phyloP scores from a whole-genome alignment of 306 rosid species.

The Echinosophora koreensis region DNA sequence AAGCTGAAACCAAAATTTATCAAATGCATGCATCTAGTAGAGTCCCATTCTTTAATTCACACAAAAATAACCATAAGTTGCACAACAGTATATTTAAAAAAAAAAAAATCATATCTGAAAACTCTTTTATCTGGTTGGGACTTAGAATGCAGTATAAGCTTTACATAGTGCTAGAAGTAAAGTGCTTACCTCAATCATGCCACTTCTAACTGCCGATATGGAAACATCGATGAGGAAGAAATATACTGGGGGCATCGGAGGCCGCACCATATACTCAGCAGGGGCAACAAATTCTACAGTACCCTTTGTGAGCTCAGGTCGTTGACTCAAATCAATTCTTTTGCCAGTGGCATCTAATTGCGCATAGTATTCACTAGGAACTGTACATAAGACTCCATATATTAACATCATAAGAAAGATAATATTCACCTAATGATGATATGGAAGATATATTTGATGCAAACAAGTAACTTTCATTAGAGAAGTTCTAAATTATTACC shows the following conservation, averaged over 20 bases:
- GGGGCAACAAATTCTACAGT: constrained; percentile 99
- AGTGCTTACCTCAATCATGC: constrained; percentile 90
- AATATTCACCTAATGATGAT: constrained; percentile 22
- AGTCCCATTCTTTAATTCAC: constrained; percentile 9
- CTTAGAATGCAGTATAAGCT: constrained; percentile 19
- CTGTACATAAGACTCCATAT: constrained; percentile 55
- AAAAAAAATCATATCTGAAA: not conserved
- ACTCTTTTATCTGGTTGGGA: not conserved
- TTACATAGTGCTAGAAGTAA: constrained; percentile 10
- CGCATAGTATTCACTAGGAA: constrained; percentile 92
- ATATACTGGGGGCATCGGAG: constrained; percentile 98
- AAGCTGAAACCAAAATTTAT: constrained; percentile 33
- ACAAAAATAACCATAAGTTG: constrained; percentile 28
- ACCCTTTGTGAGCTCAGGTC: constrained; percentile 89
- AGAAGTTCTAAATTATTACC: constrained; percentile 22
- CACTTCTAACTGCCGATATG: constrained; percentile 94
- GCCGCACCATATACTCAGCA: constrained; percentile 99
- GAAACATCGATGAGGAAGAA: constrained; percentile 98
- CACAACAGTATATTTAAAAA: not conserved
- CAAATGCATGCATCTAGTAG: constrained; percentile 25
- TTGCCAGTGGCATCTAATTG: constrained; percentile 92
- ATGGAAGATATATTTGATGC: constrained; percentile 15
- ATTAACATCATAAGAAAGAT: constrained; percentile 36
- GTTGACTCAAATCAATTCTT: constrained; percentile 90
- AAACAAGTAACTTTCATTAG: constrained; percentile 33